Evolutionary conservation across 225 moss, liverwort and hornwort genomes (phyloP), one percentile per base, ranked within the genome.

Genomic region (Marchantia paleacea): DNA sequence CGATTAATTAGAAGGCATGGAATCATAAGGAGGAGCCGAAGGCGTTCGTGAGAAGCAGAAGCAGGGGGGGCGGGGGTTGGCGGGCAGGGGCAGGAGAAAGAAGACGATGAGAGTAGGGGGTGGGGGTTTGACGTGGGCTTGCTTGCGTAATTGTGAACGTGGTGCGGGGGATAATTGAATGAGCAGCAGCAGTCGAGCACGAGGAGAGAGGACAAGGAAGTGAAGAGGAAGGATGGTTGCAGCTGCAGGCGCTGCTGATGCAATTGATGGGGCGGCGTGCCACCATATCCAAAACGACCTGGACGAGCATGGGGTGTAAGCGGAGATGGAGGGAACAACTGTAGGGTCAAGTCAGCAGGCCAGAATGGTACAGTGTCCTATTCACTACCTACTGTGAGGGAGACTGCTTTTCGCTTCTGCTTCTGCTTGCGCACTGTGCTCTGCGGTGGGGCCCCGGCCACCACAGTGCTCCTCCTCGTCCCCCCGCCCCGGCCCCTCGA

Each of bases 261-360:
- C 76, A 68, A 51, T 67, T 68, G 78, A 78, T 67, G 78, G 65
- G 76, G 50, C 24, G 25, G 65, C 78, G 51, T 78, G 64, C 53
- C 64, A 67, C 49, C 48, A 78, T 78, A 78, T 78, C 78, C 78
- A 51, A 20, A 78, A 67, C 65, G 78, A 67, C 66, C 78, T 78
- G 78, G 77, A 18, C 78, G 25, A 78, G 76, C 52, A 78, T 66
- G 77, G 62, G 57, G 57, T 57, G 57, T 31, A 57, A 75, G 57
- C 60, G 75, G 61, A 25, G 65, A 78, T 26, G 31, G 22, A 65
- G 77, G 77, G 61, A 78, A 8, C 51, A 60, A 76, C 30, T 76
- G 58, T 47, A 70, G 39, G 60, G 76, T 55, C 60, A 63, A 76
- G 76, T 76, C 60, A 39, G 39, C 60, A 13, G 26, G 14, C 55